These are phyloP conservation scores for Hyphodiscus hymeniophilus DNA, from an alignment of 495 filamentous ascomycete species.

Conservation along the genomic window DNA sequence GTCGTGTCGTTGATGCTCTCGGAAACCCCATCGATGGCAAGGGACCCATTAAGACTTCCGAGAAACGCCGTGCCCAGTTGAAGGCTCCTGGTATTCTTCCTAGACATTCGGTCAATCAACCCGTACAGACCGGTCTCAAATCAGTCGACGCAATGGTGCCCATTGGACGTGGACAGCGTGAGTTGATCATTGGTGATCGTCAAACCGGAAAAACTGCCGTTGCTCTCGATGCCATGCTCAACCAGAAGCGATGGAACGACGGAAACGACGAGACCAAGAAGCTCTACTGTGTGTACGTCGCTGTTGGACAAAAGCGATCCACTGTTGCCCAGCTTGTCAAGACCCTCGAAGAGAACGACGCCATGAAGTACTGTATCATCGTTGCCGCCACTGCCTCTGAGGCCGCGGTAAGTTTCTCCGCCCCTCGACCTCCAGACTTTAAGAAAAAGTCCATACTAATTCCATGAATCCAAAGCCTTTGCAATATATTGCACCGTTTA, in stretches of 20 bases:
- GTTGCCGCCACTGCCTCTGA: constrained; percentile 97
- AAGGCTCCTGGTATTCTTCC: constrained; percentile 99
- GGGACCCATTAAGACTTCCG: constrained; percentile 83
- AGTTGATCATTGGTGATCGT: constrained; percentile 99
- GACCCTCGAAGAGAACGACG: constrained; percentile 98
- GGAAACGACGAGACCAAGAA: constrained; percentile 85
- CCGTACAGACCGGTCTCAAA: constrained; percentile 98
- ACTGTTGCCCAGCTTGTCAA: constrained; percentile 98
- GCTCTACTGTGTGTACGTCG: constrained; percentile 99
- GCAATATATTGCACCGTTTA: constrained; percentile 96
- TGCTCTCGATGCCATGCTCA: constrained; percentile 95
- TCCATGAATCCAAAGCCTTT: constrained; percentile 38
- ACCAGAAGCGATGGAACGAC: constrained; percentile 98
- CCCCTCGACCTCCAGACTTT: background rate
- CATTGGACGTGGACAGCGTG: constrained; percentile 99
- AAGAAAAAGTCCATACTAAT: background rate
- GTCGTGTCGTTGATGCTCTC: constrained; percentile 96
- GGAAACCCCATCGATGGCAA: constrained; percentile 99
- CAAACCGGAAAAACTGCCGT: constrained; percentile 99
- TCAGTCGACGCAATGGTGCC: constrained; percentile 99
- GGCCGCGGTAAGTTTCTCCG: constrained; percentile 45
- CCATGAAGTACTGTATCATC: constrained; percentile 96
- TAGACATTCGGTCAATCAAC: constrained; percentile 93
- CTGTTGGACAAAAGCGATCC: constrained; percentile 98
- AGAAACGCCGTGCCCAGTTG: constrained; percentile 94